Evolutionary conservation across 1,284 basidiomycete genomes (phyloP), one percentile per base, ranked within the genome.

Genomic region (Porphyrellus sp.): DNA sequence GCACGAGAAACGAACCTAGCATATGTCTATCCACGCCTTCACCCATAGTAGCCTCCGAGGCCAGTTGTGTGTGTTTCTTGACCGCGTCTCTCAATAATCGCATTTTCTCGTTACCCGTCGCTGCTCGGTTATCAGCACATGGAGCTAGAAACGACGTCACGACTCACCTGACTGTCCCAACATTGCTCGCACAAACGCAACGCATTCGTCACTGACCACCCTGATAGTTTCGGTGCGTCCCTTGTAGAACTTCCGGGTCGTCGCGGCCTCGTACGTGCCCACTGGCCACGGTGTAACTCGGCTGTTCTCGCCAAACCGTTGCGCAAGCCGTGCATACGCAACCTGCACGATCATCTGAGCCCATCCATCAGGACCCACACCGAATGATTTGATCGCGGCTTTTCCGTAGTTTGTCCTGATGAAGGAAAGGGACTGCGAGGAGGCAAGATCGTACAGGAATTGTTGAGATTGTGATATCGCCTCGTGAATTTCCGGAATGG

Each of bases 331-430:
- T 56, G 76, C 81, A 68, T 92, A 93, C 6, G 92, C 93, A 43
- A 96, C 75, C 70, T 96, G 93, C 53, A 95, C 78, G 59, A 89
- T 73, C 82, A 95, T 86, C 74, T 96, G 93, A 27, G 88, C 83
- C 91, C 92, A 96, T n/a, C 88, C 89, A 65, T 96, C 93, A 1
- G 93, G 93, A 20, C 88, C 89, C 23, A 89, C 83, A 43, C 88
- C 85, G 64, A 89, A 91, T 47, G 77, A 73, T 77, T 96, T 96
- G 74, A 96, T 89, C n/a, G 83, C 82, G 31, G 80, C 80, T 72
- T 95, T 95, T 21, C 93, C 93, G 63, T 95, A 96, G 4, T 75
- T 69, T 13, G 91, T 93, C 51, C 81, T 76, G 55, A 83, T 68
- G 67, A 86, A 84, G 25, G 76, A 72, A 55, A 96, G 74, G 46